Evolutionary conservation across 768 basidiomycete genomes (phyloP), one percentile per base, ranked within the genome.

Genomic region (Macrolepiota albuminosa): DNA sequence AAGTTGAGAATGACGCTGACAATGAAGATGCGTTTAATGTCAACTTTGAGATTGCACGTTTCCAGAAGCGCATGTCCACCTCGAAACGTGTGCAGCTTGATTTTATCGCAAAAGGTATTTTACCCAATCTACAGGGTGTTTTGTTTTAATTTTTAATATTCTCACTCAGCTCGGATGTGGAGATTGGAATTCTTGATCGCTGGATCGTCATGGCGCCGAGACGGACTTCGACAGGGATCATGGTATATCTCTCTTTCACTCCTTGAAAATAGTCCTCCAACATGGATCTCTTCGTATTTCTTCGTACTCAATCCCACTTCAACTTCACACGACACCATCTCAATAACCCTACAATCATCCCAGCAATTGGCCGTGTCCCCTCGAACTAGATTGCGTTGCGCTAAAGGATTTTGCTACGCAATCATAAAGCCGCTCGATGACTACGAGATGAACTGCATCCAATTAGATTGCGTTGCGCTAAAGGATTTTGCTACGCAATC

Each of bases 51-150:
- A 74, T 86, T 21, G 76, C 80, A 21, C 76, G 81, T 46, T 91
- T 89, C 70, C 86, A 87, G 69, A 85, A 83, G 64, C 78, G 89
- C n/a, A 86, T 91, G 87, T 75, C 82, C 29, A 79, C 88, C 14
- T 77, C 82, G 26, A 81, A 81, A 59, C 58, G 72, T 24, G 79
- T 89, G 42, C 65, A 63, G 6, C 66, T 88, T 18, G 88, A 91
- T 60, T 90, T 90, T 60, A 86, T 90, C 57, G 87, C 88, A 6
- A 69, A 79, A 64, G 73, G 79, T 78, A 54, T 31, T 7, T 24
- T 8, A 60, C 42, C 56, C 26, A n/a, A 42, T 43, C 37, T 7
- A 14, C 29, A 34, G 6, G 34, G 1, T 7, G 9, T 34, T 34
- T 34, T 34, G 3, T 7, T 21, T 21, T 21, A 21, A 21, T 34